Evolutionary conservation across 768 basidiomycete genomes (phyloP).

Genomic region (Krasilnikovozyma curviuscula): DNA sequence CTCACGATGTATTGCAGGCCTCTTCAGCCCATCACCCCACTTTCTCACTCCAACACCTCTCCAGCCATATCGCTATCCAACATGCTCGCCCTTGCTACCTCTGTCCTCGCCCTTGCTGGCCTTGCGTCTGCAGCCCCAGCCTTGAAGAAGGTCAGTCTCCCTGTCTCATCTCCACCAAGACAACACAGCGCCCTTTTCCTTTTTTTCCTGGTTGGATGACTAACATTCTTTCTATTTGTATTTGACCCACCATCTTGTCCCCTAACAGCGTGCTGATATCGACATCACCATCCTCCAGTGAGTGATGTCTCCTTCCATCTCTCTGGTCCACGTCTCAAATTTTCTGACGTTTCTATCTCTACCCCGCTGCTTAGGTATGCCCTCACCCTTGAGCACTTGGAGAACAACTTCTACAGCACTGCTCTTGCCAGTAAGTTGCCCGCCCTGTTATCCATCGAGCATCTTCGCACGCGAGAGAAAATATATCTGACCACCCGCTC

Average conservation of each 20-base stretch:
- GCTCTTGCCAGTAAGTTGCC: not conserved
- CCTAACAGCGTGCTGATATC: not conserved
- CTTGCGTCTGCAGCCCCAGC: no score
- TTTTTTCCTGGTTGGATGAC: not conserved
- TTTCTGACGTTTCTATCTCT: not conserved
- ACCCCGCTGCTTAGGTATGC: not conserved
- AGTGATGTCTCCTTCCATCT: not conserved
- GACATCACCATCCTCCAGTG: not conserved
- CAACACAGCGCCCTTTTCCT: not conserved
- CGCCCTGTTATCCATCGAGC: no score
- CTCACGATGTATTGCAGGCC: no score
- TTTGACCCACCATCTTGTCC: not conserved
- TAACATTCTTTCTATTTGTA: not conserved
- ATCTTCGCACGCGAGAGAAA: no score
- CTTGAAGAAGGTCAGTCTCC: no score
- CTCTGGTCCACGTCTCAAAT: not conserved
- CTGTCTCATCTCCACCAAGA: no score
- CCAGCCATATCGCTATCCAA: no score
- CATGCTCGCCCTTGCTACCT: no score
- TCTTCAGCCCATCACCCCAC: no score
- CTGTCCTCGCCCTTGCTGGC: no score
- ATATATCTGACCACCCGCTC: not conserved
- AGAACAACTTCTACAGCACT: not conserved
- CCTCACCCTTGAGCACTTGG: conserved; percentile 3
- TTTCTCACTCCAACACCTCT: no score